These are phyloP conservation scores for Lactarius trivialis DNA, from an alignment of 768 basidiomycete genomes.

Conservation along the genomic window DNA sequence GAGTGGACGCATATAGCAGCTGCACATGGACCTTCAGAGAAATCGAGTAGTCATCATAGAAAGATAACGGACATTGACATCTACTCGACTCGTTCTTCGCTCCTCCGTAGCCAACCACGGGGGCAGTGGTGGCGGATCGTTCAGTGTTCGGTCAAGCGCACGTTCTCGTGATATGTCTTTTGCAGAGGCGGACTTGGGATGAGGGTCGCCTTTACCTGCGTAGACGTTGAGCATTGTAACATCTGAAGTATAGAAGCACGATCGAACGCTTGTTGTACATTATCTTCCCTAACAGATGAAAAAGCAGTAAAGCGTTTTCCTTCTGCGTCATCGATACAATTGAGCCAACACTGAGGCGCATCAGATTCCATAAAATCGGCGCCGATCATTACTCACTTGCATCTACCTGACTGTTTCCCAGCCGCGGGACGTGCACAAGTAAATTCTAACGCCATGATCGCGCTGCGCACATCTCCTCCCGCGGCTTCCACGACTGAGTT, in stretches of 20 bases:
- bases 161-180: slow-evolving; percentile 61
- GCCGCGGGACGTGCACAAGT: slow-evolving; percentile 47
- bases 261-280: slow-evolving; percentile 88
- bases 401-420: slow-evolving; percentile 33
- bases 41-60: not conserved
- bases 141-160: slow-evolving; percentile 47
- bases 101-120: slow-evolving; percentile 51
- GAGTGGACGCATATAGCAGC: slow-evolving; percentile 75
- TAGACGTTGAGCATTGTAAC: not conserved
- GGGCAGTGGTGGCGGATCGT: slow-evolving; percentile 53
- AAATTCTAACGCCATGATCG: slow-evolving; percentile 91
- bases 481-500: slow-evolving; percentile 73
- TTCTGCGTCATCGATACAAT: slow-evolving; percentile 73
- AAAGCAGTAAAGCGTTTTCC: slow-evolving; percentile 82
- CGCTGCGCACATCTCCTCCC: slow-evolving; percentile 89
- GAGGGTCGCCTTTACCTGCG: slow-evolving; percentile 70
- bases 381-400: slow-evolving; percentile 21
- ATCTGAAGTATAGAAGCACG: not conserved
- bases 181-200: slow-evolving; percentile 44
- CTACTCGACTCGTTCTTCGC: slow-evolving; percentile 64
- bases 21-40: slow-evolving; percentile 27
- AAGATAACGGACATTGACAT: slow-evolving; percentile 54
- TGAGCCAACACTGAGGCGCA: slow-evolving; percentile 17
- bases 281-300: slow-evolving; percentile 90
- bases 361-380: slow-evolving; percentile 17